A percentile compares a stretch with the other conserved stretches of the same genome.
Evolutionary conservation across 2,329 filamentous ascomycete genomes (phyloP).

Genomic region (Colletotrichum scovillei): DNA sequence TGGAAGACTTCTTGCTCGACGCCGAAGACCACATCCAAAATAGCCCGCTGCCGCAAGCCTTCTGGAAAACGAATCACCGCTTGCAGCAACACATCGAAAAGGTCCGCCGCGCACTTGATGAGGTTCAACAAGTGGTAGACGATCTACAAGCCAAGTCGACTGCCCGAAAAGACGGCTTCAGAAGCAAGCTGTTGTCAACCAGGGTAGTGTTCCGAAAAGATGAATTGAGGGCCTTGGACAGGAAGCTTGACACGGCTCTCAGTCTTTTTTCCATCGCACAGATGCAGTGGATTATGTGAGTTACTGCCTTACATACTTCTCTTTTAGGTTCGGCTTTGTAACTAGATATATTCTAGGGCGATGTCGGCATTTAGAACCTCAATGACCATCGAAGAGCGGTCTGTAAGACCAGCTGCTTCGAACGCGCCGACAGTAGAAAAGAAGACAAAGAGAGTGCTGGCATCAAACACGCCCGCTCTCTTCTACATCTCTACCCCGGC

Average conservation of each 20-base stretch:
- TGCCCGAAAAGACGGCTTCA: not conserved
- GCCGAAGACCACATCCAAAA: not conserved
- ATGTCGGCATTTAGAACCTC: not conserved
- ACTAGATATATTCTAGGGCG: not conserved
- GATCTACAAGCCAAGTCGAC: not conserved
- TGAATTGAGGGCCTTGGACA: not conserved
- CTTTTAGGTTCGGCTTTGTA: not conserved
- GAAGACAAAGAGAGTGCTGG: not conserved
- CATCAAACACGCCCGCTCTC: not conserved
- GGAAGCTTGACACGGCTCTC: not conserved
- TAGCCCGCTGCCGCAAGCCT: not conserved
- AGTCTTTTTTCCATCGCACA: not conserved
- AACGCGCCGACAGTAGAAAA: fast-evolving
- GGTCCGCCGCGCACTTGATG: not conserved
- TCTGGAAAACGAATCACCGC: not conserved
- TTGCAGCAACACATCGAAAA: not conserved
- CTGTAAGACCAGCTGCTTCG: not conserved
- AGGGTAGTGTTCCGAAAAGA: not conserved
- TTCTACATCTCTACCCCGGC: not conserved
- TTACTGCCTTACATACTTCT: not conserved
- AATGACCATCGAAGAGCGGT: not conserved
- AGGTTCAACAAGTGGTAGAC: not conserved
- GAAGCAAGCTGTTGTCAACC: not conserved
- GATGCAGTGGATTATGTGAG: not conserved
- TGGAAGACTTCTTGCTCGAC: not conserved